Evolutionary conservation across 1,284 basidiomycete genomes (phyloP).

Genomic region (Boletus sp.): DNA sequence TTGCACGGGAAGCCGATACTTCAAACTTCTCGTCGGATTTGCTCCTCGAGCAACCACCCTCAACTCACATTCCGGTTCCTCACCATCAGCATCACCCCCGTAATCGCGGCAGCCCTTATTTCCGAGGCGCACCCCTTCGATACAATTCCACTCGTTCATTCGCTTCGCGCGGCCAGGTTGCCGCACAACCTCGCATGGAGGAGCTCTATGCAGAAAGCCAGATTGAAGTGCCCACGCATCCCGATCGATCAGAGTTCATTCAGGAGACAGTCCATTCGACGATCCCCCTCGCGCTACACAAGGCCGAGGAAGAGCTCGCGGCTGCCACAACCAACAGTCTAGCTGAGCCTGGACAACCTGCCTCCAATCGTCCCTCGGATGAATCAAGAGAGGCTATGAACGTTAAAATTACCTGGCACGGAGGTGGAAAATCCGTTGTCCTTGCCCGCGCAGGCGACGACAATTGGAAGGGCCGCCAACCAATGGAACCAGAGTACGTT

Average conservation of each 20-base stretch:
- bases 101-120: conserved; percentile 31
- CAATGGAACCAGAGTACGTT: conserved; percentile 61
- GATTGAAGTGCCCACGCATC: conserved; percentile 18
- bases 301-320: conserved; percentile 34
- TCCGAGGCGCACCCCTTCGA: conserved; percentile 30
- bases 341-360: conserved; percentile 21
- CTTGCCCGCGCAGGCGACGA: conserved; percentile 68
- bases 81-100: conserved; percentile 32
- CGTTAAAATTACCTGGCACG: conserved; percentile 61
- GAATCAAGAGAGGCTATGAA: conserved; percentile 43
- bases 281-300: conserved; percentile 54
- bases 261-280: conserved; percentile 59
- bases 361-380: conserved; percentile 23
- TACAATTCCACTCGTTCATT: conserved; percentile 40
- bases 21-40: conserved; percentile 37
- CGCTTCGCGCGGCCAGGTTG: conserved; percentile 28
- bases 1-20: conserved; percentile 25
- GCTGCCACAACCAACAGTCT: conserved; percentile 19
- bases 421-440: conserved; percentile 55
- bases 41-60: conserved; percentile 38
- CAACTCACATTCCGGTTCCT: conserved; percentile 42
- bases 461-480: conserved; percentile 63
- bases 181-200: conserved; percentile 33
- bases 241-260: conserved; percentile 37
- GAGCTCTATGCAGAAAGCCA: conserved; percentile 34